These are phyloP conservation scores for Knufia fluminis DNA, from an alignment of 2,329 filamentous ascomycete genomes.

Conservation along the genomic window DNA sequence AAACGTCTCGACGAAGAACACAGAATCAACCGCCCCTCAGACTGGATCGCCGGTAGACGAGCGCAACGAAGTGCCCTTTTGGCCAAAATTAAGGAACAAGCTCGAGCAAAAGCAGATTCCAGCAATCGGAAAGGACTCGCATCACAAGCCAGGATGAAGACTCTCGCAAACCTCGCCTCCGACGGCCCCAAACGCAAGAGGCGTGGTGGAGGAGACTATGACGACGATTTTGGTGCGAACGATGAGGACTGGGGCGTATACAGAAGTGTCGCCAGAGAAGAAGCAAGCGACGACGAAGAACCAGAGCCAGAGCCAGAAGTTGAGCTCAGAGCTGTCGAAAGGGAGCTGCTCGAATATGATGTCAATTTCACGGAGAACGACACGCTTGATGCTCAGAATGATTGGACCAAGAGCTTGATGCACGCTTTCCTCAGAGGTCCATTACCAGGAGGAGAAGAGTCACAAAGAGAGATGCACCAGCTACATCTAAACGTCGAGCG, in stretches of 20 bases:
- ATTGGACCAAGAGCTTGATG: slow-evolving; percentile 87
- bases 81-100: slow-evolving; percentile 82
- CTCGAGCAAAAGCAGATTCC: slow-evolving; percentile 84
- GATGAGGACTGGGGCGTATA: slow-evolving; percentile 98
- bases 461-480: slow-evolving; percentile 72
- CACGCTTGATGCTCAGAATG: slow-evolving; percentile 81
- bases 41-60: slow-evolving; percentile 77
- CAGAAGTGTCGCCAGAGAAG: slow-evolving; percentile 77
- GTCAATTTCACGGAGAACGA: slow-evolving; percentile 83
- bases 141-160: slow-evolving; percentile 97
- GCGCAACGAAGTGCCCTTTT: slow-evolving; percentile 61
- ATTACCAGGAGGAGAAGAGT: slow-evolving; percentile 72
- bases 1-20: slow-evolving; percentile 75
- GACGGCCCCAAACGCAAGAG: slow-evolving; percentile 79
- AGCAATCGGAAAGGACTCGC: slow-evolving; percentile 95
- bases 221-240: slow-evolving; percentile 93
- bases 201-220: slow-evolving; percentile 70
- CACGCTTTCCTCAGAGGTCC: slow-evolving; percentile 87
- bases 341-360: slow-evolving; percentile 77
- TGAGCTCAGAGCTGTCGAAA: slow-evolving; percentile 66
- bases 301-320: slow-evolving; percentile 80
- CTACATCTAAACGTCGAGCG: slow-evolving; percentile 94
- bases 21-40: slow-evolving; percentile 72
- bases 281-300: slow-evolving; percentile 69
- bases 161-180: slow-evolving; percentile 86